Evolutionary conservation across 2,329 filamentous ascomycete genomes (phyloP).

Genomic region (Cercospora beticola): DNA sequence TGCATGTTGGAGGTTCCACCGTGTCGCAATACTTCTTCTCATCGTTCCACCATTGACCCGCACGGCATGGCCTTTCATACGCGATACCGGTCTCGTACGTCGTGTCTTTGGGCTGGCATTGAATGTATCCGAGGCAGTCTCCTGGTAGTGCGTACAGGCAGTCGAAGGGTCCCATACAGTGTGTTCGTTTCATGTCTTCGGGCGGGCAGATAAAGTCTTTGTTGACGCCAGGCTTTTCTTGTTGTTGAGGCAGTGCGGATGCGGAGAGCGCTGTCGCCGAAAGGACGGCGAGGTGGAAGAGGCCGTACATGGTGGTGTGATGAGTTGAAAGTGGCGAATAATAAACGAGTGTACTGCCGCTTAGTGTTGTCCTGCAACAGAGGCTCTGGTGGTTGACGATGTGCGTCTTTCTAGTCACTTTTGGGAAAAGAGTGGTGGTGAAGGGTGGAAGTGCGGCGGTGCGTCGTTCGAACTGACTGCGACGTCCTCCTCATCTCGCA

Average conservation of each 20-base stretch:
- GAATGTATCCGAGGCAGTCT: conserved; percentile 12
- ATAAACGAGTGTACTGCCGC: not conserved
- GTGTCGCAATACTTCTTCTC: conserved; percentile 11
- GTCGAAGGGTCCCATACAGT: conserved; percentile 10
- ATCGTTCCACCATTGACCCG: conserved; percentile 12
- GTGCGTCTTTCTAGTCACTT: not conserved
- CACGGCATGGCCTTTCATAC: conserved; percentile 9
- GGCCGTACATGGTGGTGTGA: conserved; percentile 3
- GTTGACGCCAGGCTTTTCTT: not conserved
- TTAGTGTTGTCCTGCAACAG: not conserved
- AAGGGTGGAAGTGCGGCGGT: not conserved
- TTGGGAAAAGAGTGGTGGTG: not conserved
- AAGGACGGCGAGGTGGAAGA: not conserved
- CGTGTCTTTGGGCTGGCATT: conserved; percentile 11
- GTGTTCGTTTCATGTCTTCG: conserved; percentile 10
- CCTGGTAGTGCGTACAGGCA: conserved; percentile 10
- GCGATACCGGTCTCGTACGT: conserved; percentile 7
- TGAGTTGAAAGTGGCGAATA: not conserved
- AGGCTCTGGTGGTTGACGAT: not conserved
- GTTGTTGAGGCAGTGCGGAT: not conserved
- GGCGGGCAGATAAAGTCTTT: conserved; percentile 2
- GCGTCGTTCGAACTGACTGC: not conserved
- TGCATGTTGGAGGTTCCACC: not conserved
- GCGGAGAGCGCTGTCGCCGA: not conserved
- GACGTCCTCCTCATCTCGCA: not conserved